Percentiles rank a stretch among this genome's conserved stretches.
Conservation (phyloP, 306 rosid species). For the Morella rubra region DNA sequence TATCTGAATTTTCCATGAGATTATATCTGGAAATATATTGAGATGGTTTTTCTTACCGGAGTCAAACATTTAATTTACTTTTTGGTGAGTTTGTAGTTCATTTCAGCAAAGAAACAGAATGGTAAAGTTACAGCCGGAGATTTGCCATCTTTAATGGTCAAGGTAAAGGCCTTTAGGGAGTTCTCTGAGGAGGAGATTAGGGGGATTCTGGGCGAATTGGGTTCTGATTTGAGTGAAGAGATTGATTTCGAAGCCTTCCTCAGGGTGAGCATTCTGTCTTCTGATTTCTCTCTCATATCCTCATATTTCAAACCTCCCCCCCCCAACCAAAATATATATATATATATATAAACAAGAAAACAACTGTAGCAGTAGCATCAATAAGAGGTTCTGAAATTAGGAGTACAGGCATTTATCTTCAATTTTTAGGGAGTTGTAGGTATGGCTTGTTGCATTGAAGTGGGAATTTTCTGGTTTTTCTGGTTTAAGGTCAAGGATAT, state of each 20-base stretch:
- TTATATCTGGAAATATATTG: slow-evolving; percentile 1
- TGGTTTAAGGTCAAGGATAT: slow-evolving; percentile 9
- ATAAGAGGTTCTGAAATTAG: background rate
- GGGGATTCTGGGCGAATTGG: slow-evolving; percentile 57
- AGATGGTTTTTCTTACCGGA: slow-evolving; percentile 13
- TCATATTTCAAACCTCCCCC: background rate
- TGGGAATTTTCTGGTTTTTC: slow-evolving; percentile 16
- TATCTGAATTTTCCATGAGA: slow-evolving; percentile 6
- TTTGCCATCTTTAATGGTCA: slow-evolving; percentile 62
- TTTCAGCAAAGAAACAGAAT: slow-evolving; percentile 60
- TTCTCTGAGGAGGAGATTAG: slow-evolving; percentile 66
- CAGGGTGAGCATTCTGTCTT: slow-evolving; percentile 50
- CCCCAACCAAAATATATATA: too few species aligned
- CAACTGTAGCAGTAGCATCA: background rate
- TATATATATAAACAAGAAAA: too few species aligned
- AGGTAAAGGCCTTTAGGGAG: slow-evolving; percentile 65
- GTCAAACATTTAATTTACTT: slow-evolving; percentile 7
- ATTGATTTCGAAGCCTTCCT: slow-evolving; percentile 90
- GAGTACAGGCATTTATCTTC: background rate
- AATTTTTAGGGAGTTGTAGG: slow-evolving; percentile 7
- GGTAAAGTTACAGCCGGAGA: slow-evolving; percentile 70
- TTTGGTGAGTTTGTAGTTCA: slow-evolving; percentile 47
- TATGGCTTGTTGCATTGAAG: background rate
- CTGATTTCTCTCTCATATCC: background rate
- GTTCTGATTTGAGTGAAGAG: slow-evolving; percentile 53